Base-by-base conservation (phyloP, 1,284 basidiomycete species). In the Omphalotus olearius region DNA sequence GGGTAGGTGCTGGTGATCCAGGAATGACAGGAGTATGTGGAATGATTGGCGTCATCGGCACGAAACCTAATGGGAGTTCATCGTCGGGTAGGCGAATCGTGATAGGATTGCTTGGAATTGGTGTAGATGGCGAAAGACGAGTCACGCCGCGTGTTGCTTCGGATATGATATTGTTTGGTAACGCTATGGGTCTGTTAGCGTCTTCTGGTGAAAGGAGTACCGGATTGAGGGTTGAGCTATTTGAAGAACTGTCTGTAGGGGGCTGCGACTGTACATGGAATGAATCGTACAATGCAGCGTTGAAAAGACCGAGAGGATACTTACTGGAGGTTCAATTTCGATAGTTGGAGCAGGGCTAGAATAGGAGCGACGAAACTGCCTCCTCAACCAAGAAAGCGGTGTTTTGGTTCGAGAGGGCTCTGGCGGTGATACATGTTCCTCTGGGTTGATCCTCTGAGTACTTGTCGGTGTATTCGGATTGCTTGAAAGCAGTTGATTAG, bases 41-140 rank as follows among this genome's bases (percentile, higher is more conserved):
- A 33, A 52, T 46, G 17, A 52, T 23, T 10, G 54, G 54, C 4
- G 50, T 50, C 46, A 48, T 50, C 14, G 54, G 50, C 14, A 55
- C 54, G 37, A 55, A 55, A 13, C 54, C 54, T 9, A 55, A 25
- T 1, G 54, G 54, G 11, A 55, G 50, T 5, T 55, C 54, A 13
- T 49, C 50, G 17, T 55, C 54, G 11, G 54, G 54, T 20, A 55
- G 42, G 16, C n/a, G 41, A 16, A 55, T 55, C 3, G 46, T 52
- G 14, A 55, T 55, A 5, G 52, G 52, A 39, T n/a, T 20, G 14
- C 50, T 47, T 23, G 54, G 54, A 18, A 55, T 28, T 30, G 54
- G 54, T 17, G 50, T 55, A 26, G 50, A 52, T 16, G 54, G 50
- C 13, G 50, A 42, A 6, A 51, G 33, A 16, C 41, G 26, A 4